Conservation (phyloP, 2,329 filamentous ascomycete species). For the Pseudogymnoascus sp. region DNA sequence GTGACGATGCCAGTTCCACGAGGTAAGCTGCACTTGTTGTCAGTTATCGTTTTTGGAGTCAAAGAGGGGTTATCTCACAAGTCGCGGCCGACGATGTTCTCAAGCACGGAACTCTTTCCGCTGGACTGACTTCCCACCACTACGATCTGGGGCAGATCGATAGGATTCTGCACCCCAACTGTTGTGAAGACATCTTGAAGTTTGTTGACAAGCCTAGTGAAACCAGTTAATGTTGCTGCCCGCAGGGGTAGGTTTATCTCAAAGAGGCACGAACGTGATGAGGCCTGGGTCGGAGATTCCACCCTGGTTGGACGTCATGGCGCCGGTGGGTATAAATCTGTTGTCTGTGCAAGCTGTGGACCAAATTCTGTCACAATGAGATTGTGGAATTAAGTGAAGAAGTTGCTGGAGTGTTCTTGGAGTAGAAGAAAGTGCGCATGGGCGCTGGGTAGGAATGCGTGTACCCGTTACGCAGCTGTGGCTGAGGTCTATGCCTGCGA, state of each 20-base stretch:
- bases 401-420: not conserved
- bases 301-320: constrained; percentile 34
- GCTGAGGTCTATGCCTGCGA: not conserved
- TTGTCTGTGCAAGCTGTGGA: constrained; percentile 6
- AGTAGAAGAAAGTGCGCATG: constrained; percentile 7
- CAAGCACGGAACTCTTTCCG: constrained; percentile 97
- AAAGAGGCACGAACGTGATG: constrained; percentile 47
- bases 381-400: not conserved
- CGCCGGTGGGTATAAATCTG: constrained; percentile 9
- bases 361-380: not conserved
- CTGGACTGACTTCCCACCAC: constrained; percentile 98
- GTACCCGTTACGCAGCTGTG: constrained; percentile 7
- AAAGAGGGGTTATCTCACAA: constrained; percentile 60
- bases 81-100: constrained; percentile 97
- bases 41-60: constrained; percentile 15
- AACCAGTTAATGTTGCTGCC: constrained; percentile 23
- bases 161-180: constrained; percentile 97
- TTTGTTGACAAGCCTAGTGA: constrained; percentile 80
- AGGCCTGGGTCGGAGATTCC: constrained; percentile 61
- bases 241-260: constrained; percentile 15
- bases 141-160: constrained; percentile 96
- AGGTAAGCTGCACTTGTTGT: constrained; percentile 60
- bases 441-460: not conserved
- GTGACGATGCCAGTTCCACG: constrained; percentile 97
- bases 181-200: constrained; percentile 99